Evolutionary conservation across 192 early-diverging fungal genomes (phyloP), one percentile per base, ranked within the genome.

Genomic region (Chytriomyces confervae): DNA sequence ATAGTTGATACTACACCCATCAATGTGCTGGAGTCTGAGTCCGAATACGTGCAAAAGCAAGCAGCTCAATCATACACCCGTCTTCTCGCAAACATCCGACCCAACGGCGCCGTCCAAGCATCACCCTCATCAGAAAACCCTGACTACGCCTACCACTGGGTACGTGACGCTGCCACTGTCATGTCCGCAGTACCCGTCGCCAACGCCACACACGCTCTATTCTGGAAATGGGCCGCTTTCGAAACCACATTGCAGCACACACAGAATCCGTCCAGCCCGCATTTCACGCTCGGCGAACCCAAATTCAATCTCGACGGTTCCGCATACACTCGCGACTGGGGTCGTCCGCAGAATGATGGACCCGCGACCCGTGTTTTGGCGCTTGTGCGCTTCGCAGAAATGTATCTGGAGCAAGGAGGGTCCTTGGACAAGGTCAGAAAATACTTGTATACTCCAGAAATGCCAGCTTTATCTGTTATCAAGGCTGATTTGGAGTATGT

Each of bases 311-410:
- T 91, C 77, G 78, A 91, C 51, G 89, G 90, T 0, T n/a, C 77
- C 0, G 68, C 81, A 27, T 93, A 87, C 69, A 85, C 62, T 0
- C 63, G 45, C 0, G 69, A 53, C 43, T 91, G 92, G 92, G 86
- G 90, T 44, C 88, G 90, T 43, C 91, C 91, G n/a, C 91, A 92
- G 68, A 88, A 91, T 79, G 91, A 92, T 77, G 90, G 90, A 16
- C 91, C 91, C 29, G 90, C 89, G 7, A 82, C 89, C 47, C 84
- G 90, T 6, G 72, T 77, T 5, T 20, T 67, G 23, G 70, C 77
- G 6, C 27, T 73, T 62, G 73, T 69, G 23, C 46, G 53, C 5
- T 82, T 80, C 46, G 64, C 76, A 7, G 8, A 64, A 2, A 36
- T 75, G 5, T 80, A 66, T 53, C 61, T 79, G 13, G 64, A 43